Conservation (phyloP, 208 protist genomes). For the Lotmaria passim region DNA sequence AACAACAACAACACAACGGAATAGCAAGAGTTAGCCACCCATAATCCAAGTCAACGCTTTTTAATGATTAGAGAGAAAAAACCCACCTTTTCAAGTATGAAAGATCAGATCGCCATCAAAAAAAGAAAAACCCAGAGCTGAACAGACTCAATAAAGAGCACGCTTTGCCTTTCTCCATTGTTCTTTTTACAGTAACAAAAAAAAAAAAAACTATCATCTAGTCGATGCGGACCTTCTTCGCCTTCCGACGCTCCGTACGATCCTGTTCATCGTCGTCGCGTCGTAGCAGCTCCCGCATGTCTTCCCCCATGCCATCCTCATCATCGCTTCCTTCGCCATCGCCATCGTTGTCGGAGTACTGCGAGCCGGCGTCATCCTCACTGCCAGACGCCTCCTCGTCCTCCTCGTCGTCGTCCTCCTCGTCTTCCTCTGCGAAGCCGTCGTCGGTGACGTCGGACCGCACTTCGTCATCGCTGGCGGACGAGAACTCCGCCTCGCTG, state of each 20-base stretch:
- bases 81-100: not conserved
- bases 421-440: conserved; percentile 36
- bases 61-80: not conserved
- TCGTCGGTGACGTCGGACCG: conserved; percentile 30
- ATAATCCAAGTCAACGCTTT: no score
- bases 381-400: conserved; percentile 26
- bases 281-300: conserved; percentile 64
- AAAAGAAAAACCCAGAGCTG: conserved; percentile 11
- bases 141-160: no score
- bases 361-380: conserved; percentile 23
- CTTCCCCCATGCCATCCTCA: conserved; percentile 59
- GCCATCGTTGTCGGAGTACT: conserved; percentile 6
- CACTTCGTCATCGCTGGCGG: conserved; percentile 43
- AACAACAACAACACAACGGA: no score
- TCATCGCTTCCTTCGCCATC: conserved; percentile 39
- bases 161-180: no score
- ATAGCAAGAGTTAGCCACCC: no score
- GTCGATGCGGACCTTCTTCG: conserved; percentile 68
- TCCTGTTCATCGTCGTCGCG: conserved; percentile 42
- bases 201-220: conserved; percentile 5
- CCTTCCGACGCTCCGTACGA: conserved; percentile 39
- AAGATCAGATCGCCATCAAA: not conserved
- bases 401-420: conserved; percentile 57
- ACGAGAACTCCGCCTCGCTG: conserved; percentile 39
- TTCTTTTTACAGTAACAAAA: not conserved